phyloP scores from a whole-genome alignment of 345 rosid species.

The Eucalyptus microcorys region DNA sequence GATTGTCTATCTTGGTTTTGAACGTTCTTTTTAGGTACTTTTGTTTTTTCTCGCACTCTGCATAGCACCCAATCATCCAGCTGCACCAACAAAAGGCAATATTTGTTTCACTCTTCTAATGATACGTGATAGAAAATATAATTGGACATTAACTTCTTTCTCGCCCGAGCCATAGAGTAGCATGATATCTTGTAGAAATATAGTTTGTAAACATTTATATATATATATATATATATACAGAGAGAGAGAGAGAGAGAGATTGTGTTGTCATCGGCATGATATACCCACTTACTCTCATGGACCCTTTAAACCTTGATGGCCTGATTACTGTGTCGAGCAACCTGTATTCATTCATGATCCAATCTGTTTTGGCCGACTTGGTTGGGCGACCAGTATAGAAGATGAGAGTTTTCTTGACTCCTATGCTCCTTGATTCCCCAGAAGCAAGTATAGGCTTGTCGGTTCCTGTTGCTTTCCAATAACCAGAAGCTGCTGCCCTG shows the following conservation, averaged over 20 bases:
- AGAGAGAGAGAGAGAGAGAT: background rate
- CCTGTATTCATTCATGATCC: conserved; percentile 48
- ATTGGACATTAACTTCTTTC: background rate
- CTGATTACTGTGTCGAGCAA: conserved; percentile 5
- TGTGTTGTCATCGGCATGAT: background rate
- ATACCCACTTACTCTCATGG: conserved; percentile 39
- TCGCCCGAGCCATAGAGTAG: background rate
- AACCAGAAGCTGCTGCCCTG: conserved; percentile 29
- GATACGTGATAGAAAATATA: background rate
- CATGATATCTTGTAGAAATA: background rate
- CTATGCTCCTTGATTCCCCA: conserved; percentile 19
- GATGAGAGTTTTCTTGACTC: conserved; percentile 42
- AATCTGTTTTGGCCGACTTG: conserved; percentile 35
- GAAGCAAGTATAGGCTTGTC: conserved; percentile 25
- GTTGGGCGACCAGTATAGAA: conserved; percentile 32
- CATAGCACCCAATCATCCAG: conserved; percentile 48
- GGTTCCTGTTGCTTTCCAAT: conserved; percentile 35
- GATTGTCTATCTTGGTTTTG: background rate
- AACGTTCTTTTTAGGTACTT: background rate
- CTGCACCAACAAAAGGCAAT: conserved; percentile 1
- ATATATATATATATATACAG: no score
- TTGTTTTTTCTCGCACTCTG: conserved; percentile 21
- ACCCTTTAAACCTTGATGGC: conserved; percentile 13
- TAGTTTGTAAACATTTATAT: background rate
- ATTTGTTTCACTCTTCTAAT: background rate